Evolutionary conservation across 1,139 yeast species (phyloP).

Genomic region (Pichia sp.): DNA sequence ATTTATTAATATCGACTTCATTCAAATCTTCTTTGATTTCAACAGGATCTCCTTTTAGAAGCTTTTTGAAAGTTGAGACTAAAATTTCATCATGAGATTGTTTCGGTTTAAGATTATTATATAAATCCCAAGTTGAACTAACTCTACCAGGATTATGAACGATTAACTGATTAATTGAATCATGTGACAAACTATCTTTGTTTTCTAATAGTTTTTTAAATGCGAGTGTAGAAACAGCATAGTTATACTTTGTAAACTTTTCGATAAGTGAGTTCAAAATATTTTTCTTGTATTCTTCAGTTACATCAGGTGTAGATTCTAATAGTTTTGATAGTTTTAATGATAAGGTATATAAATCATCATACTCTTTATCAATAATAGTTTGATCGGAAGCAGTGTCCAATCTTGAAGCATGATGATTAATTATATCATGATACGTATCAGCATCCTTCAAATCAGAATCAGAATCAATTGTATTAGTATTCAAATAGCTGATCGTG

Average conservation of each 20-base stretch:
- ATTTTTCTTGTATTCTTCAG: conserved; percentile 9
- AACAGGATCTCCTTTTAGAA: conserved; percentile 24
- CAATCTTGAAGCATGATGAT: conserved; percentile 13
- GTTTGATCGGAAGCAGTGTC: background rate
- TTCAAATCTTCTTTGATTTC: conserved; percentile 21
- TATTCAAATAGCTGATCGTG: conserved; percentile 1
- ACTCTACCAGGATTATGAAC: conserved; percentile 31
- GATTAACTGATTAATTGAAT: conserved; percentile 20
- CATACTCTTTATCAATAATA: conserved; percentile 9
- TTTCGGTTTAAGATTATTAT: conserved; percentile 11
- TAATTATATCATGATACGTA: conserved; percentile 8
- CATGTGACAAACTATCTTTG: conserved; percentile 6
- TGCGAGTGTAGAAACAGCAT: conserved; percentile 21
- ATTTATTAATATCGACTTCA: conserved; percentile 14
- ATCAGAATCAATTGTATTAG: conserved; percentile 1
- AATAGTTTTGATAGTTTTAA: conserved; percentile 10
- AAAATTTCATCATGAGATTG: conserved; percentile 14
- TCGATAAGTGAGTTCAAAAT: conserved; percentile 18
- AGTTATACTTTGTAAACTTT: conserved; percentile 23
- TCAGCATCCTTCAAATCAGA: conserved; percentile 1
- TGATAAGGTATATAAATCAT: conserved; percentile 13
- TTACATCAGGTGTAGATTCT: conserved; percentile 10
- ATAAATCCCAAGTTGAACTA: conserved; percentile 28
- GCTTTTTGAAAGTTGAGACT: conserved; percentile 20
- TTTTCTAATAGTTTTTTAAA: conserved; percentile 12